Percentiles rank a stretch among this genome's conserved stretches.
Evolutionary conservation across 352 stramenopile species (phyloP).

Genomic region (Pythium oligandrum): DNA sequence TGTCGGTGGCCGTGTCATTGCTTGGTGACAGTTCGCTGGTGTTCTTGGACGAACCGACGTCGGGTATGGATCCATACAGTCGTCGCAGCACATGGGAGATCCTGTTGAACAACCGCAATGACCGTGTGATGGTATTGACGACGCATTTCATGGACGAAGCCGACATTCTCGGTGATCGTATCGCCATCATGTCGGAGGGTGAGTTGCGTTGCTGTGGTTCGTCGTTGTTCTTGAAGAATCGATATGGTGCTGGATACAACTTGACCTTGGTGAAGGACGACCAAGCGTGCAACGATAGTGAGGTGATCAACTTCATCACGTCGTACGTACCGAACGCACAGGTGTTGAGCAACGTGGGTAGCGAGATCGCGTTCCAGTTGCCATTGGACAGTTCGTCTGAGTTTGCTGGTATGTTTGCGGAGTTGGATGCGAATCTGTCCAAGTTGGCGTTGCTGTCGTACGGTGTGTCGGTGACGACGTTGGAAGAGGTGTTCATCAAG

Average conservation of each 20-base stretch:
- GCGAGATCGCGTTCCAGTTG: slow-evolving; percentile 70
- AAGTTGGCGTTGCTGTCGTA: slow-evolving; percentile 48
- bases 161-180: slow-evolving; percentile 77
- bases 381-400: slow-evolving; percentile 36
- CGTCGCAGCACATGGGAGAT: slow-evolving; percentile 91
- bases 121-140: slow-evolving; percentile 79
- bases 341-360: slow-evolving; percentile 60
- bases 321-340: slow-evolving; percentile 31
- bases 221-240: slow-evolving; percentile 76
- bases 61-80: too few species aligned
- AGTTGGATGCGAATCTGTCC: slow-evolving; percentile 38
- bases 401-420: slow-evolving; percentile 66
- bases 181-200: slow-evolving; percentile 82
- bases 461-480: slow-evolving; percentile 84
- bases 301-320: slow-evolving; percentile 30
- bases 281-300: slow-evolving; percentile 22
- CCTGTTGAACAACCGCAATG: slow-evolving; percentile 40
- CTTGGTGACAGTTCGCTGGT: too few species aligned
- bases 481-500: slow-evolving; percentile 89
- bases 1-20: too few species aligned
- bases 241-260: slow-evolving; percentile 55
- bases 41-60: too few species aligned
- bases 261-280: slow-evolving; percentile 50
- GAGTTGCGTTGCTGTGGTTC: slow-evolving; percentile 53
- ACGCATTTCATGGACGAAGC: slow-evolving; percentile 95